These are phyloP conservation scores for Suillus tomentosus DNA, from an alignment of 768 basidiomycete genomes.

Conservation along the genomic window DNA sequence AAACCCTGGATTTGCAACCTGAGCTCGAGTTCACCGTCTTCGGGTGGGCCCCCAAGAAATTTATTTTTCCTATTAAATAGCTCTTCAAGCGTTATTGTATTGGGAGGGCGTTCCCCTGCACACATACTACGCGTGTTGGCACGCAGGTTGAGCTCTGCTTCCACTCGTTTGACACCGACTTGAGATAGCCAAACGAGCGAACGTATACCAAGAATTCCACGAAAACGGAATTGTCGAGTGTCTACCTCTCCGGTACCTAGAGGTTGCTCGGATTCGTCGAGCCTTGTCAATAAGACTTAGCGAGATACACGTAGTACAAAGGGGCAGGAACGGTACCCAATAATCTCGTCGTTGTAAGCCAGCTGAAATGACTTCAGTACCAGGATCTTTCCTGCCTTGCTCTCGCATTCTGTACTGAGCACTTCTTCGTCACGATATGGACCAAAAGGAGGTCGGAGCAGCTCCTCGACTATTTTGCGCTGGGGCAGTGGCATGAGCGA, in stretches of 20 bases:
- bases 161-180: constrained; percentile 41
- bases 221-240: constrained; percentile 44
- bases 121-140: constrained; percentile 32
- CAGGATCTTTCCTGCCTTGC: constrained; percentile 14
- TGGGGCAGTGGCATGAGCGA: background rate
- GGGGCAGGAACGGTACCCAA: constrained; percentile 23
- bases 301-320: background rate
- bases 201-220: constrained; percentile 51
- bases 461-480: constrained; percentile 21
- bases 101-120: constrained; percentile 21
- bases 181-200: constrained; percentile 52
- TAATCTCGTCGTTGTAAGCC: constrained; percentile 27
- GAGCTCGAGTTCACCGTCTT: constrained; percentile 27
- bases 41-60: constrained; percentile 14
- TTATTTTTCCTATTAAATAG: constrained; percentile 33
- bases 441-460: constrained; percentile 31
- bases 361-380: constrained; percentile 33
- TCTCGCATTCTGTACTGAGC: constrained; percentile 25
- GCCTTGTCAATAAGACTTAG: constrained; percentile 30
- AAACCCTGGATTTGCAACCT: constrained; percentile 44
- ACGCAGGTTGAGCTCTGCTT: constrained; percentile 46
- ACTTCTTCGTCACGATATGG: constrained; percentile 32
- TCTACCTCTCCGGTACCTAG: constrained; percentile 30
- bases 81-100: constrained; percentile 36
- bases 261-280: constrained; percentile 50